A percentile compares a stretch with the other conserved stretches of the same genome.
Evolutionary conservation across 495 filamentous ascomycete genomes (phyloP).

Genomic region (Aspergillus homomorphus): DNA sequence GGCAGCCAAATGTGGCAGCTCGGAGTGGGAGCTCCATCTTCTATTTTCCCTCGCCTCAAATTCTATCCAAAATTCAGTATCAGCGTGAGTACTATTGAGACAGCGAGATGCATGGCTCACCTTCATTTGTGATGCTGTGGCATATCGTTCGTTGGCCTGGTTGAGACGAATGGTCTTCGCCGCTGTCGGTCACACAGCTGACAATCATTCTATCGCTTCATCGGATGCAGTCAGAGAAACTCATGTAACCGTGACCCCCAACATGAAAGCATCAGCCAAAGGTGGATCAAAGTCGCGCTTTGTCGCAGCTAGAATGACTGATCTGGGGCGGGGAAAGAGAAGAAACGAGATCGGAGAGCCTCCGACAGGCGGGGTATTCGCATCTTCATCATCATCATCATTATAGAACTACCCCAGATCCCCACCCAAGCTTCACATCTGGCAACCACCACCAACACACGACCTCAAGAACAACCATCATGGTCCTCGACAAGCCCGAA

Average conservation of each 20-base stretch:
- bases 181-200: too few species aligned
- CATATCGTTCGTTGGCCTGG: background rate
- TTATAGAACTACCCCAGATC: background rate
- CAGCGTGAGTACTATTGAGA: background rate
- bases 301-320: too few species aligned
- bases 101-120: too few species aligned
- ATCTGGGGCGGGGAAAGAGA: background rate
- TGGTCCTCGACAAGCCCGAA: constrained; percentile 38
- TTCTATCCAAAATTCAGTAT: background rate
- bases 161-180: too few species aligned
- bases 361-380: background rate
- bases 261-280: too few species aligned
- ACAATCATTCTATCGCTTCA: too few species aligned
- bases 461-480: constrained; percentile 15
- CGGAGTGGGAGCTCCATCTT: background rate
- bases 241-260: too few species aligned
- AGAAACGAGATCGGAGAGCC: background rate
- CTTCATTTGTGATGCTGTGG: too few species aligned
- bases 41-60: background rate
- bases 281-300: too few species aligned
- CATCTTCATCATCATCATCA: background rate
- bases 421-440: background rate
- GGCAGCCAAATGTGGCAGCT: background rate
- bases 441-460: background rate
- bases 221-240: too few species aligned